A percentile compares a stretch with the other conserved stretches of the same genome.
phyloP scores from a whole-genome alignment of 179 eudicot species.

The Silene noctiflora region DNA sequence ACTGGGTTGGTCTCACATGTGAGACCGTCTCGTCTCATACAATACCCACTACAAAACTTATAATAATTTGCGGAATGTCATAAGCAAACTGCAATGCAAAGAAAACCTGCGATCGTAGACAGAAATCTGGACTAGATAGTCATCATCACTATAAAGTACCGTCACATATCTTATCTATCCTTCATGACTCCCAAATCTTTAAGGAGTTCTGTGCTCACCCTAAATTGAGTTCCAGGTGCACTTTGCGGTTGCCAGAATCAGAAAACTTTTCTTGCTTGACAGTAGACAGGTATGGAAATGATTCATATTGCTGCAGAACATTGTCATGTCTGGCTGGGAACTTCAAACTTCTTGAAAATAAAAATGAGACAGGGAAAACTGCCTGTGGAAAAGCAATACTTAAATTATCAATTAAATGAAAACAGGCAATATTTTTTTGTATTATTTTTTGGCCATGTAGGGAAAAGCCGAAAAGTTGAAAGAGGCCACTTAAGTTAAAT shows the following conservation, averaged over 20 bases:
- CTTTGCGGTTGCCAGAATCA: slow-evolving; percentile 52
- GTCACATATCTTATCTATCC: too few relatives aligned
- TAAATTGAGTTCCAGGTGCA: slow-evolving; percentile 65
- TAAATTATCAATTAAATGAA: background rate
- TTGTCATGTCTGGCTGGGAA: slow-evolving; percentile 54
- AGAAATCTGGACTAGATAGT: background rate
- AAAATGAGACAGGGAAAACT: slow-evolving; percentile 57
- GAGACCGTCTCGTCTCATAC: too few relatives aligned
- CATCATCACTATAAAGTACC: background rate
- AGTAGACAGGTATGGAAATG: slow-evolving; percentile 62
- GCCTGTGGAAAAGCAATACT: slow-evolving; percentile 50
- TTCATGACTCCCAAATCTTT: background rate
- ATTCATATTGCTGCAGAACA: slow-evolving; percentile 47
- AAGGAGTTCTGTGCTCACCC: slow-evolving; percentile 51
- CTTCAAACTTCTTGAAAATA: slow-evolving; percentile 75
- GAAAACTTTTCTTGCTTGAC: slow-evolving; percentile 42
- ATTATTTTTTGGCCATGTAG: background rate
- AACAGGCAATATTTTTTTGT: background rate
- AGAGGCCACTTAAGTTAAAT: background rate
- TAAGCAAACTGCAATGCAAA: background rate
- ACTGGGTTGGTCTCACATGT: too few relatives aligned
- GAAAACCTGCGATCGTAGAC: background rate
- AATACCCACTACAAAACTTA: background rate
- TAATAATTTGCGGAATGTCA: background rate
- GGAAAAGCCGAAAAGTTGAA: slow-evolving; percentile 1